Percentiles rank a stretch among this genome's conserved stretches.
Conservation (phyloP, 2,329 filamentous ascomycete species). For the Botrytis pseudocinerea region DNA sequence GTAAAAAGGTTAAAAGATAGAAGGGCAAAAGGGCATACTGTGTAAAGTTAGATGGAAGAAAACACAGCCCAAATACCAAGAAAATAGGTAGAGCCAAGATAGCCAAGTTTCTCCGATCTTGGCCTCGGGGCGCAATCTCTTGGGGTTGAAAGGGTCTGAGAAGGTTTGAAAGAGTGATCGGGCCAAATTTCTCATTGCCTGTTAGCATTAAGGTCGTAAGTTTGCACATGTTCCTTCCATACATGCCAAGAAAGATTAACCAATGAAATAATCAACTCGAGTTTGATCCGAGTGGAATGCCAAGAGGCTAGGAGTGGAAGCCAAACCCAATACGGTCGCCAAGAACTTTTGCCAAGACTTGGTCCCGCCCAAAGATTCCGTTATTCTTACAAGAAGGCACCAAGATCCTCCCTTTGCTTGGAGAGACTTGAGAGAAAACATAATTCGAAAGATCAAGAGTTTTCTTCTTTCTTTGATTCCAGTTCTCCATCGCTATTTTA, state of each 20-base stretch:
- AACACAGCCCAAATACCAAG: conserved; percentile 22
- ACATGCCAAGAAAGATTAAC: conserved; percentile 2
- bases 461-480: background rate
- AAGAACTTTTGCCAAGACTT: conserved; percentile 8
- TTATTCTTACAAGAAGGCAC: conserved; percentile 20
- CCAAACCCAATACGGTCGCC: background rate
- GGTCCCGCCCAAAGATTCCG: conserved; percentile 13
- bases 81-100: conserved; percentile 1
- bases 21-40: too few relatives aligned
- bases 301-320: conserved; percentile 22
- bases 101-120: conserved; percentile 26
- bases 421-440: background rate
- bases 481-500: background rate
- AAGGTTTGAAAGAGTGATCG: background rate
- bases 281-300: conserved; percentile 19
- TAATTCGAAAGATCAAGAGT: background rate
- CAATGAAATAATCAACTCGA: conserved; percentile 1
- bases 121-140: conserved; percentile 25
- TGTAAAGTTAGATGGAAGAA: background rate
- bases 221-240: conserved; percentile 3
- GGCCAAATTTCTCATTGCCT: background rate
- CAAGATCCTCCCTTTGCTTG: conserved; percentile 19
- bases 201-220: background rate
- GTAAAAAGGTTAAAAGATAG: too few relatives aligned
- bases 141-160: background rate